Percentiles rank a stretch among this genome's conserved stretches.
phyloP scores from a whole-genome alignment of 768 basidiomycete genomes.

The Suillus subalutaceus region DNA sequence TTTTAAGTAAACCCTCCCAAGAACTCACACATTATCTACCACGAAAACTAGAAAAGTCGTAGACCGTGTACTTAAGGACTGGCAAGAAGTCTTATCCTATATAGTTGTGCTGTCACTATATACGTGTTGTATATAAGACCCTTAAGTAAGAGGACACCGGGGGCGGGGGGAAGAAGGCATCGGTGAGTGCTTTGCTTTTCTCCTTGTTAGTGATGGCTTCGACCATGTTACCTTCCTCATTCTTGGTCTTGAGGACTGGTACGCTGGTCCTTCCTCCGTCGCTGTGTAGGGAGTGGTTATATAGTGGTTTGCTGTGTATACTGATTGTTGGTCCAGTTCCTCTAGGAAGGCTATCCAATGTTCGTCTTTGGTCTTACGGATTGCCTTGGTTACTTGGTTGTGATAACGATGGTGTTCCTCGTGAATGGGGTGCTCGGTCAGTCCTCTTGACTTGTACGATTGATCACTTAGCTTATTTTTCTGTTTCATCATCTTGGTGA shows the following conservation, averaged over 20 bases:
- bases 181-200: slow-evolving; percentile 21
- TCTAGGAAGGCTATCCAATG: slow-evolving; percentile 31
- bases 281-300: slow-evolving; percentile 9
- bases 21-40: too few species aligned
- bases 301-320: slow-evolving; percentile 8
- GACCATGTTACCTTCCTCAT: not conserved
- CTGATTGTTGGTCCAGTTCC: slow-evolving; percentile 7
- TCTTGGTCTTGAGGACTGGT: not conserved
- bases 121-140: too few species aligned
- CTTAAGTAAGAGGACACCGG: too few species aligned
- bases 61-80: too few species aligned
- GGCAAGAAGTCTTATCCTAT: too few species aligned
- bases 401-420: slow-evolving; percentile 20
- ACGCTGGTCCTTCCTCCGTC: slow-evolving; percentile 1
- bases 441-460: not conserved
- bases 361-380: slow-evolving; percentile 19
- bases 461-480: not conserved
- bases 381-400: not conserved
- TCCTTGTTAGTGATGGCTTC: slow-evolving; percentile 17
- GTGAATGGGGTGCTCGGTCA: not conserved
- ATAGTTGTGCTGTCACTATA: too few species aligned
- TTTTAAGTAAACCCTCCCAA: too few species aligned
- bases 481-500: not conserved
- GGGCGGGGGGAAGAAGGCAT: slow-evolving; percentile 29
- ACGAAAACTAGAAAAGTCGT: too few species aligned